A percentile compares a stretch with the other conserved stretches of the same genome.
phyloP scores from a whole-genome alignment of 371 early-diverging fungal species.

The Syncephalastrum sp. region DNA sequence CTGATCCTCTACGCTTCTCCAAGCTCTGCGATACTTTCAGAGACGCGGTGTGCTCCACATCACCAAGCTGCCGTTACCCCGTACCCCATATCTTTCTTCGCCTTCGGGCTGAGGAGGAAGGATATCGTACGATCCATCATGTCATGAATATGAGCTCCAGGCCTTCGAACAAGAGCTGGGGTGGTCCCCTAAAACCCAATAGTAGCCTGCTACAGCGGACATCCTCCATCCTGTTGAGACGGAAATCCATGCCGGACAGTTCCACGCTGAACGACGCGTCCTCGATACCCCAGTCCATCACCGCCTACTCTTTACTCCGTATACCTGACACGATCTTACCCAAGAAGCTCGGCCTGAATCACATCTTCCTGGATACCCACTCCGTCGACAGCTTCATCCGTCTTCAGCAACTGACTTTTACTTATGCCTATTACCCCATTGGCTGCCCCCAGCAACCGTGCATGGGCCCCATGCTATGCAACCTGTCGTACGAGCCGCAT shows the following conservation, averaged over 20 bases:
- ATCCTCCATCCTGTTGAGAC: not conserved
- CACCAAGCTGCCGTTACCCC: constrained; percentile 57
- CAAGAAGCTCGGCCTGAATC: constrained; percentile 55
- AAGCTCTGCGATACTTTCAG: constrained; percentile 51
- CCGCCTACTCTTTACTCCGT: constrained; percentile 40
- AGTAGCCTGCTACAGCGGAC: constrained; percentile 8
- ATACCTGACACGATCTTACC: constrained; percentile 30
- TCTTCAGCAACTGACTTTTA: constrained; percentile 59
- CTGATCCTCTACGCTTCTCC: constrained; percentile 28
- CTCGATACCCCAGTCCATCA: constrained; percentile 28
- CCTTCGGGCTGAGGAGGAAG: constrained; percentile 53
- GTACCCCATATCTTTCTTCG: constrained; percentile 55
- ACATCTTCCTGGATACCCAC: constrained; percentile 57
- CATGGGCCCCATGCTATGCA: constrained; percentile 50
- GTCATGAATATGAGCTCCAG: constrained; percentile 26
- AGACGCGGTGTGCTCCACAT: constrained; percentile 53
- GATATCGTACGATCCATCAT: constrained; percentile 19
- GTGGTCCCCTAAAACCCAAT: constrained; percentile 13
- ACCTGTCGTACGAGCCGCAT: constrained; percentile 24
- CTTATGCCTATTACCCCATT: constrained; percentile 50
- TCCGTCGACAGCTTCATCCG: constrained; percentile 51
- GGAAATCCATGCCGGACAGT: not conserved
- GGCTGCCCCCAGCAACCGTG: constrained; percentile 58
- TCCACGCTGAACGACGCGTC: constrained; percentile 7
- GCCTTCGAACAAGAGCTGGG: constrained; percentile 26